These are phyloP conservation scores for Lepiota brunneoincarnata DNA, from an alignment of 768 basidiomycete genomes.

Conservation along the genomic window DNA sequence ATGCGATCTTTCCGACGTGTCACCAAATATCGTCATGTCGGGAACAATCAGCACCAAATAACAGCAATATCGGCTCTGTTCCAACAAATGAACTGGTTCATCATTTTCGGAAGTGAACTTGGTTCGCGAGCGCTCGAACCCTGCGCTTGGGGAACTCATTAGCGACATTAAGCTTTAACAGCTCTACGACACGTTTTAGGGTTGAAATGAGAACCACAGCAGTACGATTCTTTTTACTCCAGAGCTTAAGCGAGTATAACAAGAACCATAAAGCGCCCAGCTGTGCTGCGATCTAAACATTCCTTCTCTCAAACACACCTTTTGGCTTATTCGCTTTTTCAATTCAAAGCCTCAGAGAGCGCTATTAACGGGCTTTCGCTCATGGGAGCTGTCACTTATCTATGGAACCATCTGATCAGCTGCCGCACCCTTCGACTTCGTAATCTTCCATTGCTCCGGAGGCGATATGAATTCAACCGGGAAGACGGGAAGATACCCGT, in stretches of 20 bases:
- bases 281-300: too few species aligned
- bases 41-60: conserved; percentile 19
- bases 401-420: too few species aligned
- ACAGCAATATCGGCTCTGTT: neutral
- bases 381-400: too few species aligned
- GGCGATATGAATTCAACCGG: too few species aligned
- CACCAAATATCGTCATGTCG: neutral
- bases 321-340: too few species aligned
- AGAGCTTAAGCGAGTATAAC: neutral
- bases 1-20: neutral
- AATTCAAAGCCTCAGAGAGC: too few species aligned
- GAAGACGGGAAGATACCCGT: too few species aligned
- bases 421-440: too few species aligned
- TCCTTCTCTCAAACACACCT: too few species aligned
- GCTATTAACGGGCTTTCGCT: too few species aligned
- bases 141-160: neutral
- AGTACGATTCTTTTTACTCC: neutral
- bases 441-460: too few species aligned
- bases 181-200: conserved; percentile 18
- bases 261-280: neutral
- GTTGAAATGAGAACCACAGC: conserved; percentile 1
- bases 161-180: neutral
- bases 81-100: conserved; percentile 21
- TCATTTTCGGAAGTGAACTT: neutral
- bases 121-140: neutral